Percentiles rank a stretch among this genome's conserved stretches.
phyloP scores from a whole-genome alignment of 352 stramenopile genomes.

The Phytophthora pluvialis region DNA sequence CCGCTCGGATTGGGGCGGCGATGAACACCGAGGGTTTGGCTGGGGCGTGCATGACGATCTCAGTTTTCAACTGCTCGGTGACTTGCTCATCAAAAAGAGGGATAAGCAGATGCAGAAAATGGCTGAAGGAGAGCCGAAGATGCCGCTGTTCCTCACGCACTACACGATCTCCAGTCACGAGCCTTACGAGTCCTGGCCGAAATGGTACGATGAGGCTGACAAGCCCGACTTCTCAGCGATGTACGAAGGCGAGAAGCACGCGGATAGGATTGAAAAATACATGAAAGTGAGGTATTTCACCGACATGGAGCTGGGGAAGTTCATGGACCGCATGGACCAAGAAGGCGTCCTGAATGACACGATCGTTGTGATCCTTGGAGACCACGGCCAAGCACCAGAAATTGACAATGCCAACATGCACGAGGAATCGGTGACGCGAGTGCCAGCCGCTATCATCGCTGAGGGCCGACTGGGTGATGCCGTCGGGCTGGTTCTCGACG shows the following conservation, averaged over 20 bases:
- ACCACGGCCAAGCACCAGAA: constrained; percentile 67
- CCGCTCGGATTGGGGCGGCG: not conserved
- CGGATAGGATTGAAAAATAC: constrained; percentile 51
- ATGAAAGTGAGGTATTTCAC: constrained; percentile 65
- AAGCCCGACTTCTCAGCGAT: constrained; percentile 63
- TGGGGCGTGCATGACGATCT: constrained; percentile 11
- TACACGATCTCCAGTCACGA: constrained; percentile 69
- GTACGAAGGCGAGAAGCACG: constrained; percentile 42
- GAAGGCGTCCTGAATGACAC: constrained; percentile 64
- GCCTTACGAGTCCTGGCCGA: constrained; percentile 34
- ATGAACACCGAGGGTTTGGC: not conserved
- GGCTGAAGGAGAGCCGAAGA: constrained; percentile 25
- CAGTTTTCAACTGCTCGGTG: not conserved
- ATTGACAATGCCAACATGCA: constrained; percentile 44
- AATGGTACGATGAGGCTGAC: constrained; percentile 47
- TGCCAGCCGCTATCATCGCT: constrained; percentile 55
- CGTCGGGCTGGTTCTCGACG: constrained; percentile 48
- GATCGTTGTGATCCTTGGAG: constrained; percentile 59
- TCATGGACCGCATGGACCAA: constrained; percentile 56
- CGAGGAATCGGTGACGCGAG: constrained; percentile 49
- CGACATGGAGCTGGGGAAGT: constrained; percentile 59
- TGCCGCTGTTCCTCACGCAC: constrained; percentile 59
- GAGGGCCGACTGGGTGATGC: constrained; percentile 51
- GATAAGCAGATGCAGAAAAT: constrained; percentile 26
- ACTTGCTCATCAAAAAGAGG: constrained; percentile 2